A percentile compares a stretch with the other conserved stretches of the same genome.
phyloP scores from a whole-genome alignment of 768 basidiomycete species.

The Pholiota microspora region DNA sequence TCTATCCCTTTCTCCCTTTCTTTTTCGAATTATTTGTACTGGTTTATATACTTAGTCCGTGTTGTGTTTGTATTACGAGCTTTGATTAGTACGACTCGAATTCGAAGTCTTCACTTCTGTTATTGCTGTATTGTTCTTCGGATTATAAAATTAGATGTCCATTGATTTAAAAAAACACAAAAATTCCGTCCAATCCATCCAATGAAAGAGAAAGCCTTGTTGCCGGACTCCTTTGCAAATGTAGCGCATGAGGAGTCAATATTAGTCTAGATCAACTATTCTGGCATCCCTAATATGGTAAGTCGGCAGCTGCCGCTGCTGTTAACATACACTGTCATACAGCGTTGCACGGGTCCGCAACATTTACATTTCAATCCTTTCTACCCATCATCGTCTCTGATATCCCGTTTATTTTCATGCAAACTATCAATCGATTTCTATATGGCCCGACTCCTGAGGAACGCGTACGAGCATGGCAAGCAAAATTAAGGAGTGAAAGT shows the following conservation, averaged over 20 bases:
- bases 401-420: constrained; percentile 43
- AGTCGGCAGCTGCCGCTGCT: not conserved
- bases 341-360: not conserved
- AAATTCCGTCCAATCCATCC: no score
- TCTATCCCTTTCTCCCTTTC: no score
- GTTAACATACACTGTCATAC: no score
- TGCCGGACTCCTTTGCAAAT: no score
- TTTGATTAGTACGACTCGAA: not conserved
- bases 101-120: no score
- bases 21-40: not conserved
- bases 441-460: constrained; percentile 98
- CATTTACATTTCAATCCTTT: not conserved
- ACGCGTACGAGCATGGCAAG: constrained; percentile 88
- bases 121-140: no score
- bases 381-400: not conserved
- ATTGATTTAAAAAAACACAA: no score
- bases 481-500: constrained; percentile 78
- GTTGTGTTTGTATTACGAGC: not conserved
- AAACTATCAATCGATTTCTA: constrained; percentile 86
- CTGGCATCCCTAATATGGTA: no score
- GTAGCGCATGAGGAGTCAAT: no score
- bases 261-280: no score
- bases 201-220: no score
- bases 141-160: no score
- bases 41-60: not conserved